phyloP scores from a whole-genome alignment of 2,329 filamentous ascomycete genomes.

The Claviceps sp. region DNA sequence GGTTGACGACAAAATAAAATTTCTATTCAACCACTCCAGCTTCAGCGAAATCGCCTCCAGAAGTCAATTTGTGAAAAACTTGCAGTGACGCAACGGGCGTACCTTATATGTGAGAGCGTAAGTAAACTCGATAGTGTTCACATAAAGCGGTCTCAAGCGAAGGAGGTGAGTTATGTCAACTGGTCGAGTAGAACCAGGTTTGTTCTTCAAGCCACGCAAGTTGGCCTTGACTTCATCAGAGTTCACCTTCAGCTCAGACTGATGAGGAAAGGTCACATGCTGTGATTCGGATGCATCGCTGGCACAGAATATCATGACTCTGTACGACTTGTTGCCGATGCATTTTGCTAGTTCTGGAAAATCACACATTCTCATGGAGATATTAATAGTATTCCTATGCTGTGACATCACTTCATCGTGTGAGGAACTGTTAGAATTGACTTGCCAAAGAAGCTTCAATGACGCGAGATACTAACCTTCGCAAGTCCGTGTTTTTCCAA shows the following conservation, averaged over 20 bases:
- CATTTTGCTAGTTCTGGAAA: slow-evolving; percentile 41
- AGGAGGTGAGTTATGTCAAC: slow-evolving; percentile 77
- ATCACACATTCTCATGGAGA: slow-evolving; percentile 35
- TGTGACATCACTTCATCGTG: slow-evolving; percentile 38
- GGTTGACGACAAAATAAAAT: slow-evolving; percentile 57
- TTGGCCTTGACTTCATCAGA: slow-evolving; percentile 83
- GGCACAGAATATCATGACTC: slow-evolving; percentile 76
- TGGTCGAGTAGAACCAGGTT: slow-evolving; percentile 84
- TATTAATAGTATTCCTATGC: slow-evolving; percentile 33
- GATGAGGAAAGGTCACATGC: slow-evolving; percentile 80
- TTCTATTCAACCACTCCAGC: slow-evolving; percentile 35
- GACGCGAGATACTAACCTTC: slow-evolving; percentile 45
- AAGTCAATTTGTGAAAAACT: slow-evolving; percentile 1
- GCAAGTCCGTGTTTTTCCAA: slow-evolving; percentile 54
- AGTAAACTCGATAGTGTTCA: slow-evolving; percentile 70
- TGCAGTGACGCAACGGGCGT: slow-evolving; percentile 18
- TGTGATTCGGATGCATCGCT: slow-evolving; percentile 48
- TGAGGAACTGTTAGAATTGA: slow-evolving; percentile 7
- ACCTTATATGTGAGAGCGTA: slow-evolving; percentile 88
- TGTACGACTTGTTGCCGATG: slow-evolving; percentile 44
- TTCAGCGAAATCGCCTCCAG: neutral
- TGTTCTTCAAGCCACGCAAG: slow-evolving; percentile 86
- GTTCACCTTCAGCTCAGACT: slow-evolving; percentile 88
- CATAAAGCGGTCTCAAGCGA: slow-evolving; percentile 53
- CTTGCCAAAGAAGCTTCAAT: slow-evolving; percentile 13